A percentile compares a stretch with the other conserved stretches of the same genome.
Evolutionary conservation across 1,139 yeast species (phyloP).

Genomic region (Debaryomyces nepalensis): DNA sequence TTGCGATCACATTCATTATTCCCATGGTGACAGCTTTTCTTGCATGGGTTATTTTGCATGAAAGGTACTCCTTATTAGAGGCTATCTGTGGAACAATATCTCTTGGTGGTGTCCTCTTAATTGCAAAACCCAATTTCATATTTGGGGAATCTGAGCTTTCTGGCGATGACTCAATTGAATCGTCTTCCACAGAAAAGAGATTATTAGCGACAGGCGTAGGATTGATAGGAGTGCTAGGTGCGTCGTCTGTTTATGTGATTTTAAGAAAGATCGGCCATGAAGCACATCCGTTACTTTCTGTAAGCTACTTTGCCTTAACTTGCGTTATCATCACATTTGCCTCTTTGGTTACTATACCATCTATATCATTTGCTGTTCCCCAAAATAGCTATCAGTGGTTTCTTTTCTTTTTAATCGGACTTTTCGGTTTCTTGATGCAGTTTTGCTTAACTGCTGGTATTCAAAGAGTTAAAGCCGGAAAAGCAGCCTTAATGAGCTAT

Average conservation of each 20-base stretch:
- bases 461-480: conserved; percentile 79
- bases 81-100: conserved; percentile 72
- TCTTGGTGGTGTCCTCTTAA: conserved; percentile 73
- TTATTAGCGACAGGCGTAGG: conserved; percentile 68
- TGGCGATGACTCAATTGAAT: conserved; percentile 39
- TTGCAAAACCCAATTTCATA: conserved; percentile 81
- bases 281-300: conserved; percentile 82
- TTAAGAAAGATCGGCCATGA: conserved; percentile 74
- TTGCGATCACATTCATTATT: conserved; percentile 75
- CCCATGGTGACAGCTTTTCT: conserved; percentile 79
- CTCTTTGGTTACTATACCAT: conserved; percentile 61
- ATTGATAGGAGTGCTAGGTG: conserved; percentile 71
- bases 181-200: conserved; percentile 44
- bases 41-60: conserved; percentile 71
- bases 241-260: conserved; percentile 70
- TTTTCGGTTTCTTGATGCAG: conserved; percentile 84
- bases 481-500: conserved; percentile 76
- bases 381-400: conserved; percentile 65
- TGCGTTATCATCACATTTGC: conserved; percentile 60
- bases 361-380: conserved; percentile 64
- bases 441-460: conserved; percentile 79
- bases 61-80: conserved; percentile 69
- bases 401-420: conserved; percentile 63
- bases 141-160: conserved; percentile 52
- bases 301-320: conserved; percentile 71